These are phyloP conservation scores for Fusarium pseudonygamai DNA, from an alignment of 2,329 filamentous ascomycete species.

Conservation along the genomic window DNA sequence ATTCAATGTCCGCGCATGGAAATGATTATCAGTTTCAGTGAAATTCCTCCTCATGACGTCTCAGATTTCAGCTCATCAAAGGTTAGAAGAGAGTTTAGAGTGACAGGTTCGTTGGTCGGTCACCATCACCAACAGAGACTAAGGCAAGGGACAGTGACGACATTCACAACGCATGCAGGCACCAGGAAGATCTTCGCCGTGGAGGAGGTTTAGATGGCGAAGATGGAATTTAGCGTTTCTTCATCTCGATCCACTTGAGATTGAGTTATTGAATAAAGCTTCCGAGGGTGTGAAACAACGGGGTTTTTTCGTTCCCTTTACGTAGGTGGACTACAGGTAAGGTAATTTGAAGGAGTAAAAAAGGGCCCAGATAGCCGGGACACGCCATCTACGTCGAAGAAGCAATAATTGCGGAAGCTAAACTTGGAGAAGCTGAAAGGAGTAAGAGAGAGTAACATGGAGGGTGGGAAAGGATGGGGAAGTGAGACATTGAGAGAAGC, in stretches of 20 bases:
- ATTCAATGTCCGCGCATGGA: background rate
- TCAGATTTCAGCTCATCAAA: background rate
- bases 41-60: constrained; percentile 1
- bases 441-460: constrained; percentile 23
- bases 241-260: constrained; percentile 6
- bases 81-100: constrained; percentile 2
- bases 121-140: constrained; percentile 9
- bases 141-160: constrained; percentile 20
- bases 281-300: constrained; percentile 2
- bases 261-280: background rate
- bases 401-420: constrained; percentile 23
- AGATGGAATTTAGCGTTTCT: constrained; percentile 13
- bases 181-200: constrained; percentile 10
- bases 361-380: constrained; percentile 1
- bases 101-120: constrained; percentile 14
- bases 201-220: constrained; percentile 14
- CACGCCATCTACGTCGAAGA: constrained; percentile 12
- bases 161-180: constrained; percentile 15
- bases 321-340: background rate
- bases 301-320: background rate
- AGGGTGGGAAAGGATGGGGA: constrained; percentile 13
- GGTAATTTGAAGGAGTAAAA: background rate
- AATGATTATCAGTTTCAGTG: background rate
- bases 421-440: constrained; percentile 13
- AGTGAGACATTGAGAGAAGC: constrained; percentile 32